These are phyloP conservation scores for Cardiosporidium cionae DNA, from an alignment of 169 alveolate species.

Conservation along the genomic window DNA sequence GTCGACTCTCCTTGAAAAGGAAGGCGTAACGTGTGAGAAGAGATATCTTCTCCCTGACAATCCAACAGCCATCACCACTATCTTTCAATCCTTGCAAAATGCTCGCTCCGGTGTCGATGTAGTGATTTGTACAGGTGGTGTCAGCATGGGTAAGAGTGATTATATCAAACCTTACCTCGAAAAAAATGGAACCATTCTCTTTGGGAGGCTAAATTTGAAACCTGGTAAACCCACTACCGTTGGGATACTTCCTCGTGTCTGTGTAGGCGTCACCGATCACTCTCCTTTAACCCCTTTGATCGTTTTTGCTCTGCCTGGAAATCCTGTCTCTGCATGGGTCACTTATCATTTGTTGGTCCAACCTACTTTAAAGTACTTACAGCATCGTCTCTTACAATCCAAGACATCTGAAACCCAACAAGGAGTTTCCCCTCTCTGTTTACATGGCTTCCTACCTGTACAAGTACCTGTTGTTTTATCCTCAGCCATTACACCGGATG, in stretches of 20 bases:
- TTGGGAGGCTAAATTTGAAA: slow-evolving; percentile 51
- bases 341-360: slow-evolving; percentile 38
- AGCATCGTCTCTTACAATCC: too few relatives aligned
- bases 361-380: slow-evolving; percentile 19
- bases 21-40: too few relatives aligned
- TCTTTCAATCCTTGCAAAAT: background rate
- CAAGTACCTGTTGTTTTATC: slow-evolving; percentile 14
- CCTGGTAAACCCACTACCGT: slow-evolving; percentile 58
- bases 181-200: slow-evolving; percentile 29
- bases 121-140: slow-evolving; percentile 47
- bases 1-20: background rate
- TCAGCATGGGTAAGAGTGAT: slow-evolving; percentile 51
- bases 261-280: background rate
- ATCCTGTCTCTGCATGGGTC: slow-evolving; percentile 52
- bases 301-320: slow-evolving; percentile 54
- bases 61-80: too few relatives aligned
- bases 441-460: background rate
- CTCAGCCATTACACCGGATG: slow-evolving; percentile 22
- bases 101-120: slow-evolving; percentile 36
- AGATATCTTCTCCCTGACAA: too few relatives aligned
- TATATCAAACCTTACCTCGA: slow-evolving; percentile 46
- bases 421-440: too few relatives aligned
- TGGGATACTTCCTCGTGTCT: background rate
- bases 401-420: too few relatives aligned
- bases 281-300: too few relatives aligned